These are phyloP conservation scores for Macadamia tetraphylla DNA, from an alignment of 164 flowering plant genomes.

Conservation along the genomic window DNA sequence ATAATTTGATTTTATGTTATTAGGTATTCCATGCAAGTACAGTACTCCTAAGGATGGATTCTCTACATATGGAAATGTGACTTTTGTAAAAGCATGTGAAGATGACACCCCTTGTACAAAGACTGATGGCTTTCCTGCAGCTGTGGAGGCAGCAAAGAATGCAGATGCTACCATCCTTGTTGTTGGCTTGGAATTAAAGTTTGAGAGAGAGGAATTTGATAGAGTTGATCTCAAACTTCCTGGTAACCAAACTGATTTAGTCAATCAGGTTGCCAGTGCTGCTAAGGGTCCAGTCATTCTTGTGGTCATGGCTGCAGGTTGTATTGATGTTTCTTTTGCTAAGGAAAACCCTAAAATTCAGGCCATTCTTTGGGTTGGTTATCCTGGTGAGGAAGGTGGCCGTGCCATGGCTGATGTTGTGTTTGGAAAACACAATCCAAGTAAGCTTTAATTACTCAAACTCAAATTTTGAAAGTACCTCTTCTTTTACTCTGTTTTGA, in stretches of 20 bases:
- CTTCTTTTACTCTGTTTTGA: no score
- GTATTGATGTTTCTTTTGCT: conserved; percentile 64
- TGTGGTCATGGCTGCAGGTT: conserved; percentile 65
- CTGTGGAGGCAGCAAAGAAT: neutral
- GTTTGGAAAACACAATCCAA: neutral
- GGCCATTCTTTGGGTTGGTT: conserved; percentile 75
- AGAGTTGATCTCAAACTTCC: conserved; percentile 40
- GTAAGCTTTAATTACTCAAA: no score
- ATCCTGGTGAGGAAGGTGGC: conserved; percentile 83
- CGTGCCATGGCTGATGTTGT: conserved; percentile 58
- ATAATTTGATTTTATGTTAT: no score
- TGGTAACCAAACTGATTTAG: conserved; percentile 62
- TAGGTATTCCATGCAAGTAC: no score
- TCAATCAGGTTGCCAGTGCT: conserved; percentile 48
- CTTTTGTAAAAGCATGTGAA: no score
- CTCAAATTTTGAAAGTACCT: no score
- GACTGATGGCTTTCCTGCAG: neutral
- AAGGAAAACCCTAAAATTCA: conserved; percentile 52
- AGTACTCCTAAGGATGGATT: no score
- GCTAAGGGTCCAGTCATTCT: conserved; percentile 53
- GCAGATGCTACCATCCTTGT: neutral
- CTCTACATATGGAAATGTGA: no score
- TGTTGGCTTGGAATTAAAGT: neutral
- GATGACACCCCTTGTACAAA: no score
- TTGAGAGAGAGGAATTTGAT: neutral